phyloP scores from a whole-genome alignment of 805 yeast genomes.

The Candida boleticola region DNA sequence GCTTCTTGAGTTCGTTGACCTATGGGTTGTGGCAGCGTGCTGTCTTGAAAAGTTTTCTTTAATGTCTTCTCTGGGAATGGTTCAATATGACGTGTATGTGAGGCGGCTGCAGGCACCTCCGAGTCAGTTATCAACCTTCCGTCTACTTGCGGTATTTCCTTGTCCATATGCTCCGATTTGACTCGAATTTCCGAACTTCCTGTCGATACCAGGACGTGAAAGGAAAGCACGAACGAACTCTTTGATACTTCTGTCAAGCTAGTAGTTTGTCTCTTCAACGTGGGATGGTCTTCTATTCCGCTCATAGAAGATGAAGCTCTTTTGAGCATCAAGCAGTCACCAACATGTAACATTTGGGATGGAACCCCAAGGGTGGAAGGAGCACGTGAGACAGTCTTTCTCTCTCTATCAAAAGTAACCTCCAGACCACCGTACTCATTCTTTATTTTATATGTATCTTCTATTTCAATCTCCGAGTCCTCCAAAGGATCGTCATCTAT shows the following conservation, averaged over 20 bases:
- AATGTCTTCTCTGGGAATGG: too few species aligned
- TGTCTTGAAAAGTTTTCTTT: too few species aligned
- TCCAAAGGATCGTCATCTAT: slow-evolving; percentile 1
- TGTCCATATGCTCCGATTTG: too few species aligned
- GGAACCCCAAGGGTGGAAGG: slow-evolving; percentile 2
- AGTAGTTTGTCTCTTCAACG: background rate
- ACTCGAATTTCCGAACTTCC: too few species aligned
- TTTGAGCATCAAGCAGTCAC: slow-evolving; percentile 1
- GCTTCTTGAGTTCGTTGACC: too few species aligned
- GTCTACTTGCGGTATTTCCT: too few species aligned
- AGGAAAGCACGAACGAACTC: background rate
- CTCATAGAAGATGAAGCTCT: background rate
- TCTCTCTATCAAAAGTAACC: too few species aligned
- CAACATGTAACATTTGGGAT: background rate
- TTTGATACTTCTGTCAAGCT: background rate
- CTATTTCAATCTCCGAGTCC: slow-evolving; percentile 1
- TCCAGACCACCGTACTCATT: background rate
- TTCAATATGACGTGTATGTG: too few species aligned
- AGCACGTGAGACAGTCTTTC: too few species aligned
- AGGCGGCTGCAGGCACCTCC: too few species aligned
- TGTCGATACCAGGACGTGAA: slow-evolving; percentile 1
- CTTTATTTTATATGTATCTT: background rate
- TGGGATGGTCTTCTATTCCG: background rate
- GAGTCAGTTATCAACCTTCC: too few species aligned
- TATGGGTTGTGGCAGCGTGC: too few species aligned